A percentile compares a stretch with the other conserved stretches of the same genome.
These are phyloP conservation scores for Ophiostoma piceae DNA, from an alignment of 2,329 filamentous ascomycete genomes.

Conservation along the genomic window DNA sequence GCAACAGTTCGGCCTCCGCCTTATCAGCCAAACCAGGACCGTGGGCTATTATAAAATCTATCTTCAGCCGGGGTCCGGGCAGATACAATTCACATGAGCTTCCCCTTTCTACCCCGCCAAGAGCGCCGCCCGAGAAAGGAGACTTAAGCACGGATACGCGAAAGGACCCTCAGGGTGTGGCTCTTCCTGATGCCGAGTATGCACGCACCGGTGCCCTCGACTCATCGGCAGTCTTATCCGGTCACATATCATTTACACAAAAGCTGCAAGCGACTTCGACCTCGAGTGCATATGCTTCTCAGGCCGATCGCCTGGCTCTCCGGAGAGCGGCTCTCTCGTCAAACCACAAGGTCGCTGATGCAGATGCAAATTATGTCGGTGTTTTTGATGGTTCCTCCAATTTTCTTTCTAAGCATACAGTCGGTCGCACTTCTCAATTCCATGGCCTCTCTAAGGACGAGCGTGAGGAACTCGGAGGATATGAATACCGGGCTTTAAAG, in stretches of 20 bases:
- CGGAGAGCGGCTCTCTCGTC: neutral
- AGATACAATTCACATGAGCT: neutral
- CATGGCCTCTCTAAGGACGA: constrained; percentile 49
- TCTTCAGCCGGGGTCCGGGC: neutral
- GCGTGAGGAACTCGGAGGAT: constrained; percentile 54
- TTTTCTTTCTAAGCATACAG: constrained; percentile 37
- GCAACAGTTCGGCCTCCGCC: neutral
- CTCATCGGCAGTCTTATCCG: neutral
- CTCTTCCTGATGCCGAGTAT: neutral
- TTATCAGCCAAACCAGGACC: neutral
- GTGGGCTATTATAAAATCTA: neutral
- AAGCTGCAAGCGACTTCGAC: neutral
- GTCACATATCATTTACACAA: neutral
- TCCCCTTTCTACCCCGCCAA: neutral
- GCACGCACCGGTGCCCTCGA: neutral
- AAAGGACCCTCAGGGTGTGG: neutral
- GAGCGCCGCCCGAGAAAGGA: neutral
- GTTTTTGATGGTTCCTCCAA: constrained; percentile 19
- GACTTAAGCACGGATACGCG: neutral
- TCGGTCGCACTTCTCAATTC: constrained; percentile 51
- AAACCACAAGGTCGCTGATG: neutral
- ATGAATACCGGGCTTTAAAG: constrained; percentile 58
- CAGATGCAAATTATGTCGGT: neutral
- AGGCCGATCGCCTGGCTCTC: neutral
- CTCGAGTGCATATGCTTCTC: neutral